Conservation (phyloP, 805 yeast genomes). For the Saturnispora ahearnii region DNA sequence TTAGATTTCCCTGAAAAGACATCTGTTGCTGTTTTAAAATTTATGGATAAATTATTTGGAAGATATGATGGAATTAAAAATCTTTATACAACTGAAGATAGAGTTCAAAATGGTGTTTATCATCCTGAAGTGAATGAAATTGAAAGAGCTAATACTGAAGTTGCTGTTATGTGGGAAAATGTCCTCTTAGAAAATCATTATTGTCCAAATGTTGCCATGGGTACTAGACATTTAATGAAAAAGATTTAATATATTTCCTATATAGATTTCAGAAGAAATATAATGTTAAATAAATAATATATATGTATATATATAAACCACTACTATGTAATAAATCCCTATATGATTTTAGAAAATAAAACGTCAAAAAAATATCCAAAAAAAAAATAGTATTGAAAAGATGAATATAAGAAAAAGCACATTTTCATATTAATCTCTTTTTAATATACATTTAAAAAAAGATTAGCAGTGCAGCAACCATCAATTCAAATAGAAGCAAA, state of each 20-base stretch:
- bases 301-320: neutral
- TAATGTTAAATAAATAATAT: neutral
- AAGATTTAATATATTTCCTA: constrained; percentile 21
- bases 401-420: neutral
- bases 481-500: neutral
- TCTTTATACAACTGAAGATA: constrained; percentile 79
- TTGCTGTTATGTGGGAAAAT: constrained; percentile 87
- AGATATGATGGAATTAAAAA: constrained; percentile 67
- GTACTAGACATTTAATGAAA: constrained; percentile 37
- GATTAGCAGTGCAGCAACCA: neutral
- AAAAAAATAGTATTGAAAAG: neutral
- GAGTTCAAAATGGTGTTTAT: constrained; percentile 73
- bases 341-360: neutral
- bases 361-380: neutral
- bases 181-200: constrained; percentile 74
- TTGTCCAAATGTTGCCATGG: constrained; percentile 70
- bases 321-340: neutral
- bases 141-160: constrained; percentile 74
- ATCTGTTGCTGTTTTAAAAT: constrained; percentile 64
- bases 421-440: neutral
- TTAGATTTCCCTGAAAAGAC: constrained; percentile 86
- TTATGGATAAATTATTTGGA: constrained; percentile 65
- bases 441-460: too few species aligned
- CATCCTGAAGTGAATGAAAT: constrained; percentile 56
- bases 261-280: neutral